Percentiles rank a stretch among this genome's conserved stretches.
Conservation (phyloP, 495 filamentous ascomycete genomes). For the Trypethelium eluteriae region DNA sequence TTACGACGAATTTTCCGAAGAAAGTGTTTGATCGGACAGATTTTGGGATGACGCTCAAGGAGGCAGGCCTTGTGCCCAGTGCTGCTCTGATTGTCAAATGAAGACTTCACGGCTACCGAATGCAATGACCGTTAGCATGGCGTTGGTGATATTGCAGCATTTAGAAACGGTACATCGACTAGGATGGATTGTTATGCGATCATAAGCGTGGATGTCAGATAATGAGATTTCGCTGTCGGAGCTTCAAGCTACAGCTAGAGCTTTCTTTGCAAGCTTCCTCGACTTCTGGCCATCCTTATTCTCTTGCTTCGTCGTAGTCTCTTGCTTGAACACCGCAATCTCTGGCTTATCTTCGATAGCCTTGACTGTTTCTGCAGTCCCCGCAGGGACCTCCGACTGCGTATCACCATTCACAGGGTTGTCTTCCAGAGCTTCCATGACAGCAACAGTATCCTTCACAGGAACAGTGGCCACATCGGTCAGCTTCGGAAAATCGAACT, state of each 20-base stretch:
- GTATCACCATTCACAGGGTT: slow-evolving; percentile 10
- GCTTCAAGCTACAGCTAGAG: slow-evolving; percentile 11
- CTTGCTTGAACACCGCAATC: slow-evolving; percentile 22
- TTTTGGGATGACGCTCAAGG: slow-evolving; percentile 85
- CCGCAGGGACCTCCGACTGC: slow-evolving; percentile 11
- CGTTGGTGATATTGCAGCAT: slow-evolving; percentile 10
- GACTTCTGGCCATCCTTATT: slow-evolving; percentile 14
- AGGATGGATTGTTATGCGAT: neutral
- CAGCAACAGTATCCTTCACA: slow-evolving; percentile 26
- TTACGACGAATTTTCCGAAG: slow-evolving; percentile 77
- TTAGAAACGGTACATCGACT: neutral
- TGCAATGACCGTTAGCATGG: slow-evolving; percentile 6
- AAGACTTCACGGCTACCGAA: neutral
- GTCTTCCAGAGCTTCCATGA: slow-evolving; percentile 31
- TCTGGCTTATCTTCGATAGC: slow-evolving; percentile 10
- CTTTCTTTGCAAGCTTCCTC: slow-evolving; percentile 25
- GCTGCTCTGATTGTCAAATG: slow-evolving; percentile 73
- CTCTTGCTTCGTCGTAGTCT: slow-evolving; percentile 30
- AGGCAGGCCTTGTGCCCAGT: slow-evolving; percentile 82
- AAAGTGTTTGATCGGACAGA: slow-evolving; percentile 75
- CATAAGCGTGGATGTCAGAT: neutral
- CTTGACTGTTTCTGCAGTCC: slow-evolving; percentile 10
- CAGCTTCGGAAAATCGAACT: slow-evolving; percentile 65
- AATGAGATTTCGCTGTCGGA: neutral
- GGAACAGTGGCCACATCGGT: slow-evolving; percentile 57